Base-by-base conservation (phyloP, 768 basidiomycete genomes). In the Multifurca ochricompacta region DNA sequence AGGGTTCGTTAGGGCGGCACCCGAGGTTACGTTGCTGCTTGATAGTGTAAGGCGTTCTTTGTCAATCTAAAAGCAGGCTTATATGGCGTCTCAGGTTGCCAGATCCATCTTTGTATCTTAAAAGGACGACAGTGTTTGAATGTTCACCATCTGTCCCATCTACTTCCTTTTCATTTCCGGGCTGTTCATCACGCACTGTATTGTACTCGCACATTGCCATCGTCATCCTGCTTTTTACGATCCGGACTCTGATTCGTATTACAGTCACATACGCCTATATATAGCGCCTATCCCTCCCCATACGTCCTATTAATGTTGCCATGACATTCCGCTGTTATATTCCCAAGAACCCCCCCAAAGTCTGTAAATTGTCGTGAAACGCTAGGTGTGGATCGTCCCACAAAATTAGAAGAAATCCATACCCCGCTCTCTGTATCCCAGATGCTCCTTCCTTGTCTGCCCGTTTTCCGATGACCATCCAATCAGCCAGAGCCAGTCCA, bases 1-100 rank as follows among this genome's bases (percentile, higher is more conserved):
- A 67, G 83, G 85, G 58, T 92, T 91, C 65, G 79, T 90, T 63
- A 84, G 82, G 61, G 80, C 89, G 65, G 85, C 85, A 52, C 89
- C 90, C 36, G 90, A 92, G 68, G 90, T 92, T 61, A 85, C 87
- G 35, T 69, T 88, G 70, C 77, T 91, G 62, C 80, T 91, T 64
- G 86, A 90, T 73, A 85, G 82, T 73, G 88, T 91, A 70, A 66
- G 85, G 74, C 14, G 19, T 32, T 11, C 7, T 49, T 36, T 64
- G 42, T 23, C 47, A 50, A 13, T 34, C 36, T 28, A 63, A 45
- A 42, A 58, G 52, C 56, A 19, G 62, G 49, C 31, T 51, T 55
- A 52, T 10, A 28, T 18, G n/a, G 14, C 9, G 19, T 55, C 48
- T 32, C 68, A 89, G 87, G 84, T 87, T 59, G 84, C 84, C 66